Conservation (phyloP, 1,284 basidiomycete species). For the Puccinia novopanici region DNA sequence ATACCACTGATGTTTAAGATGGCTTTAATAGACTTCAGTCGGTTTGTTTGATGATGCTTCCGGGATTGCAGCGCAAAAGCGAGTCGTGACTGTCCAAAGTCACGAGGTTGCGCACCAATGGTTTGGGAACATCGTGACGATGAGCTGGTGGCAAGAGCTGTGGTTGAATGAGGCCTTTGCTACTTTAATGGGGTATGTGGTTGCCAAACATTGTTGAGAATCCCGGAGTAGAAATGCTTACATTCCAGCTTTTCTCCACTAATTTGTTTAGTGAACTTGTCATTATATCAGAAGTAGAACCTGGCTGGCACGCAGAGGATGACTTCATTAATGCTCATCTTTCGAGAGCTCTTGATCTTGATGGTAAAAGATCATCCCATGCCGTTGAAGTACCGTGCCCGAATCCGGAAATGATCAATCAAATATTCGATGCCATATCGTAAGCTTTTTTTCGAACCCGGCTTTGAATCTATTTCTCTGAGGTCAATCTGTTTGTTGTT, state of each 20-base stretch:
- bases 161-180: slow-evolving; percentile 76
- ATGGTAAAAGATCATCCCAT: slow-evolving; percentile 88
- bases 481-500: slow-evolving; percentile 62
- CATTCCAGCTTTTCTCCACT: background rate
- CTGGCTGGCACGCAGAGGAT: slow-evolving; percentile 64
- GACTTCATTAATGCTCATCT: slow-evolving; percentile 65
- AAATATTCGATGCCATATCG: slow-evolving; percentile 81
- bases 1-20: background rate
- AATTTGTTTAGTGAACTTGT: slow-evolving; percentile 50
- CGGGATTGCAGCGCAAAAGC: slow-evolving; percentile 76
- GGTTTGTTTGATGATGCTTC: slow-evolving; percentile 80
- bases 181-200: slow-evolving; percentile 71
- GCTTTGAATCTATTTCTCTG: slow-evolving; percentile 67
- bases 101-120: slow-evolving; percentile 70
- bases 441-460: slow-evolving; percentile 38
- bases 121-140: slow-evolving; percentile 83
- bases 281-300: slow-evolving; percentile 57
- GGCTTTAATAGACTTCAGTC: slow-evolving; percentile 77
- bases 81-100: slow-evolving; percentile 74
- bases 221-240: background rate
- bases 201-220: background rate
- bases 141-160: slow-evolving; percentile 54
- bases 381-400: slow-evolving; percentile 91
- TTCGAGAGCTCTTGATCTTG: slow-evolving; percentile 71
- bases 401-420: slow-evolving; percentile 78